These are phyloP conservation scores for Jatropha multifida DNA, from an alignment of 441 rosid species.

Conservation along the genomic window DNA sequence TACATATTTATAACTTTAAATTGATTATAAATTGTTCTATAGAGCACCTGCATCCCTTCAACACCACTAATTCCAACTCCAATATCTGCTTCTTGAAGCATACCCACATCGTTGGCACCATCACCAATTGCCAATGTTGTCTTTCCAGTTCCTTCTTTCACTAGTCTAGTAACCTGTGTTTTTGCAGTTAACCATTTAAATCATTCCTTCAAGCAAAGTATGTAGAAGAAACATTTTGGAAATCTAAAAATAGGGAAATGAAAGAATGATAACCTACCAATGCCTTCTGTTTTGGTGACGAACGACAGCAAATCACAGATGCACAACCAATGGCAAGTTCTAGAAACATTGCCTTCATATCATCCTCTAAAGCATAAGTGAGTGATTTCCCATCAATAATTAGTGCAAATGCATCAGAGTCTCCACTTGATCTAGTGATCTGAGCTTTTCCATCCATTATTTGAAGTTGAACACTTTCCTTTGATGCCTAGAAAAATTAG, in stretches of 20 bases:
- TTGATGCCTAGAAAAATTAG: slow-evolving; percentile 50
- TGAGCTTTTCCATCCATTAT: slow-evolving; percentile 52
- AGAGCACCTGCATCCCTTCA: slow-evolving; percentile 93
- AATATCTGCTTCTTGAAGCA: slow-evolving; percentile 98
- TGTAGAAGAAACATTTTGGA: slow-evolving; percentile 16
- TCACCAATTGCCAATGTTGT: slow-evolving; percentile 91
- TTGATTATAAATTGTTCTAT: slow-evolving; percentile 9
- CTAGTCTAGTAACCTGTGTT: slow-evolving; percentile 73
- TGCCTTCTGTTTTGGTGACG: slow-evolving; percentile 98
- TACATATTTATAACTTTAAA: not conserved
- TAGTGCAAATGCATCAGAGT: slow-evolving; percentile 63
- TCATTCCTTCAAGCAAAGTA: slow-evolving; percentile 10
- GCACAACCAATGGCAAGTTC: slow-evolving; percentile 88
- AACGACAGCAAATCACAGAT: slow-evolving; percentile 96
- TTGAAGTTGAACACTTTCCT: slow-evolving; percentile 55
- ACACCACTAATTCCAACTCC: slow-evolving; percentile 94
- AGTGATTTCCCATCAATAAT: slow-evolving; percentile 94
- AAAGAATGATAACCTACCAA: slow-evolving; percentile 48
- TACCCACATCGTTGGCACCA: slow-evolving; percentile 98
- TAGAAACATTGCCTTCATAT: slow-evolving; percentile 62
- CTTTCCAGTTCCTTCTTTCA: slow-evolving; percentile 65
- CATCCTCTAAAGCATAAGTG: slow-evolving; percentile 74
- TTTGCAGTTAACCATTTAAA: slow-evolving; percentile 3
- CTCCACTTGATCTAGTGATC: slow-evolving; percentile 48
- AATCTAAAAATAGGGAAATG: not conserved